Conservation (phyloP, 140 eudicot species). For the Stevia rebaudiana region DNA sequence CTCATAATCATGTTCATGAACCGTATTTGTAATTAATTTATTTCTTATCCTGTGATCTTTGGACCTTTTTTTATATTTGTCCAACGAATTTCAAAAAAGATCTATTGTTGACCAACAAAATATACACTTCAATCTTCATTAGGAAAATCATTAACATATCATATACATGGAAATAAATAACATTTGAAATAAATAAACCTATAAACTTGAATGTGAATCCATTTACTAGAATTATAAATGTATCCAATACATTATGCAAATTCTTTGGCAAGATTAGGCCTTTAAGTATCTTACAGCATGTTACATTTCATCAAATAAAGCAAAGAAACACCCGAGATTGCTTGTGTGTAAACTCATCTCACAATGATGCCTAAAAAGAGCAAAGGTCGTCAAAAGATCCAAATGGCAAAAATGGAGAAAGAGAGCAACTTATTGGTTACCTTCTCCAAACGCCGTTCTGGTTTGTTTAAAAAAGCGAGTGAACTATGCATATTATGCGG, state of each 20-base stretch:
- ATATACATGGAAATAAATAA: constrained; percentile 17
- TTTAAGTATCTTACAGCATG: constrained; percentile 19
- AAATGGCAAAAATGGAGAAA: constrained; percentile 37
- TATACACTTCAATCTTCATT: neutral
- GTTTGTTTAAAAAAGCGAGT: constrained; percentile 45
- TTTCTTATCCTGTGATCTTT: neutral
- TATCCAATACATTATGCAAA: constrained; percentile 9
- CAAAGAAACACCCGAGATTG: neutral
- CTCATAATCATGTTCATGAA: constrained; percentile 3
- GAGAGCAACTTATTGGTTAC: constrained; percentile 39
- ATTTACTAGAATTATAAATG: constrained; percentile 15
- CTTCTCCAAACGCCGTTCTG: constrained; percentile 42
- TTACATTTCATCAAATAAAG: constrained; percentile 1
- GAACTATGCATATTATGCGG: constrained; percentile 43
- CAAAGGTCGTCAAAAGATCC: constrained; percentile 46
- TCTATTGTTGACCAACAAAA: constrained; percentile 9
- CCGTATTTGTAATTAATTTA: constrained; percentile 6
- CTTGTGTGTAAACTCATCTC: neutral
- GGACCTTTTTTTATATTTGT: neutral
- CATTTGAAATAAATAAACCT: constrained; percentile 8
- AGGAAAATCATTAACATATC: neutral
- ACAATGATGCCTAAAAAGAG: constrained; percentile 30
- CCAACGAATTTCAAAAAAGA: neutral
- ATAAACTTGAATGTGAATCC: constrained; percentile 13
- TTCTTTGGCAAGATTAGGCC: constrained; percentile 4